Conservation (phyloP, 2,329 filamentous ascomycete genomes). For the Tolypocladium sp. region DNA sequence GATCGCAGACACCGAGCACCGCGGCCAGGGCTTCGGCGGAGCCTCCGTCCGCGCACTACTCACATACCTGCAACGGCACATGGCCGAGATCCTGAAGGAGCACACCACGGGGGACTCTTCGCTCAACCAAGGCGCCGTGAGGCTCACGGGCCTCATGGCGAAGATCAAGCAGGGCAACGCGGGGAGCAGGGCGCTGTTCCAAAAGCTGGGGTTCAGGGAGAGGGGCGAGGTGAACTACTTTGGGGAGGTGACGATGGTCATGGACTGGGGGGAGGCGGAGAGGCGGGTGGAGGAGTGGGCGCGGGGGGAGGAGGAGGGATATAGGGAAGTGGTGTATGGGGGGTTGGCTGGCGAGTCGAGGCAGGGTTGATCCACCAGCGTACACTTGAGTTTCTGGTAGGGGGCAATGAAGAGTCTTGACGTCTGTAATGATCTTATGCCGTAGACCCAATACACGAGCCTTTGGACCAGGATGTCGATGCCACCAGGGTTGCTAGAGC, state of each 20-base stretch:
- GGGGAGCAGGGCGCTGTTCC: constrained; percentile 42
- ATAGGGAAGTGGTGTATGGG: constrained; percentile 14
- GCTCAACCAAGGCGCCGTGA: not conserved
- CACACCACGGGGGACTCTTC: constrained; percentile 17
- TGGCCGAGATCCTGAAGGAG: constrained; percentile 42
- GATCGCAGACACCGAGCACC: constrained; percentile 55
- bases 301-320: constrained; percentile 8
- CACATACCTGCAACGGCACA: constrained; percentile 51
- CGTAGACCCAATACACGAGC: too few species aligned
- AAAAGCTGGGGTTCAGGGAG: constrained; percentile 40
- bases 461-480: too few species aligned
- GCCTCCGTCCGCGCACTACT: constrained; percentile 61
- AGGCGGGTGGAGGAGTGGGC: constrained; percentile 14
- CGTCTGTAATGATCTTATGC: too few species aligned
- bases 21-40: constrained; percentile 55
- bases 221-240: constrained; percentile 49
- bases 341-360: not conserved
- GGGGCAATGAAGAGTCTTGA: too few species aligned
- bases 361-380: too few species aligned
- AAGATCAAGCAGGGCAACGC: constrained; percentile 50
- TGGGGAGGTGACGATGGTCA: constrained; percentile 45
- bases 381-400: too few species aligned
- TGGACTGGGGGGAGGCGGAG: constrained; percentile 20
- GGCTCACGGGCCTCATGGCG: constrained; percentile 34
- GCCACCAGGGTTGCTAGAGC: too few species aligned